Evolutionary conservation across 495 filamentous ascomycete genomes (phyloP).

Genomic region (Tuber melanosporum): DNA sequence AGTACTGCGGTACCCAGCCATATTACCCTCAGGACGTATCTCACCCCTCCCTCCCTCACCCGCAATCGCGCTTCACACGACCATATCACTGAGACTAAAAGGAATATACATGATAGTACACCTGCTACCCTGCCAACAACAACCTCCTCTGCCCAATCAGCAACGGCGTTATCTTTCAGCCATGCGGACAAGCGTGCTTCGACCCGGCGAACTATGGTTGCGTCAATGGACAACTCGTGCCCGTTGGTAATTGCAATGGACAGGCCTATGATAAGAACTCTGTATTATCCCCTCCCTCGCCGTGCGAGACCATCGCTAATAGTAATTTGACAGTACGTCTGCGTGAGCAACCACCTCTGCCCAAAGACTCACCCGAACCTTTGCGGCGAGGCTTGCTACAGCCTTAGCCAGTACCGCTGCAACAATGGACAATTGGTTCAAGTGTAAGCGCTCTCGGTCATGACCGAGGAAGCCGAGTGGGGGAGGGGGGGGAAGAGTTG

Average conservation of each 20-base stretch:
- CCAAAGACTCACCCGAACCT: constrained; percentile 25
- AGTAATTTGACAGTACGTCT: constrained; percentile 34
- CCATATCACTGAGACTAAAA: background rate
- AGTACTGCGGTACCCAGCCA: constrained; percentile 23
- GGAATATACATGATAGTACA: constrained; percentile 26
- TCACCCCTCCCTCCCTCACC: background rate
- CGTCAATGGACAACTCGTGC: constrained; percentile 24
- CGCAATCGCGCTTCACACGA: background rate
- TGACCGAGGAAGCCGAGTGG: background rate
- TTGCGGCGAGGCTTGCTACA: constrained; percentile 36
- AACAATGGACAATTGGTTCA: constrained; percentile 28
- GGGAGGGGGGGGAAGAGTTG: background rate
- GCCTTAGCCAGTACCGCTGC: constrained; percentile 29
- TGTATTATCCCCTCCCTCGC: constrained; percentile 13
- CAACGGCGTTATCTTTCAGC: constrained; percentile 30
- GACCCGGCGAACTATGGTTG: constrained; percentile 35
- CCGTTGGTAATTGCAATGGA: constrained; percentile 27
- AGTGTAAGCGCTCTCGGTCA: constrained; percentile 5
- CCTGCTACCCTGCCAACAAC: constrained; percentile 21
- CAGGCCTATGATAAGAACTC: constrained; percentile 36
- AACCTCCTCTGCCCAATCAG: constrained; percentile 36
- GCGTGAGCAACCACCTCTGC: constrained; percentile 32
- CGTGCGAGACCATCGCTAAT: constrained; percentile 6
- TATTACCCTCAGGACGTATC: constrained; percentile 19
- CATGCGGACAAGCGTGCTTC: constrained; percentile 32